Conservation (phyloP, 169 alveolate species). For the Cyclospora cayetanensis region DNA sequence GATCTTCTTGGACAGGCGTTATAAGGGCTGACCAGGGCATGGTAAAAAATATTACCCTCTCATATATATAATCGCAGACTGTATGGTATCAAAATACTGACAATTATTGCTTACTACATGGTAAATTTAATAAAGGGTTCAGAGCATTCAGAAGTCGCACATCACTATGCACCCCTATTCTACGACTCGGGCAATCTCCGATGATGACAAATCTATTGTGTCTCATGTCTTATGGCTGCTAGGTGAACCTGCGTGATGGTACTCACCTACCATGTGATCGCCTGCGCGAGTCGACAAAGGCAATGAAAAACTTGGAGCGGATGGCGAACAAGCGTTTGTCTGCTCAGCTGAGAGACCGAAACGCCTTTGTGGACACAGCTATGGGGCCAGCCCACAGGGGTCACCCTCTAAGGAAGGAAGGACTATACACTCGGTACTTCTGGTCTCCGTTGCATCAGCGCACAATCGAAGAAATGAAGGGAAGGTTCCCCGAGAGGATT, state of each 20-base stretch:
- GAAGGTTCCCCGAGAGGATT: neutral
- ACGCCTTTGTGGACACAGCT: slow-evolving; percentile 6
- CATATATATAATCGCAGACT: too few relatives aligned
- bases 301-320: neutral
- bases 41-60: too few relatives aligned
- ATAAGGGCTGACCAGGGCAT: too few relatives aligned
- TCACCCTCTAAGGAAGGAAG: slow-evolving; percentile 37
- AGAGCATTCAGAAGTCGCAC: too few relatives aligned
- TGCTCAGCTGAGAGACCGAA: neutral
- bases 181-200: too few relatives aligned
- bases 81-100: too few relatives aligned
- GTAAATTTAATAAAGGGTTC: too few relatives aligned
- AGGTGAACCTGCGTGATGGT: slow-evolving; percentile 76
- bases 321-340: slow-evolving; percentile 28
- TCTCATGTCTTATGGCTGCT: too few relatives aligned
- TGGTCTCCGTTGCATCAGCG: neutral
- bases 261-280: slow-evolving; percentile 79
- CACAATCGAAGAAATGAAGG: neutral
- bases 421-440: slow-evolving; percentile 23
- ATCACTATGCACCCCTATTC: too few relatives aligned
- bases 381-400: slow-evolving; percentile 22
- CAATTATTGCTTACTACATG: too few relatives aligned
- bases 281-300: neutral
- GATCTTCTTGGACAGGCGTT: too few relatives aligned
- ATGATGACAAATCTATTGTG: too few relatives aligned